phyloP scores from a whole-genome alignment of 1,284 basidiomycete species.

The Taiwanofungus camphoratus region DNA sequence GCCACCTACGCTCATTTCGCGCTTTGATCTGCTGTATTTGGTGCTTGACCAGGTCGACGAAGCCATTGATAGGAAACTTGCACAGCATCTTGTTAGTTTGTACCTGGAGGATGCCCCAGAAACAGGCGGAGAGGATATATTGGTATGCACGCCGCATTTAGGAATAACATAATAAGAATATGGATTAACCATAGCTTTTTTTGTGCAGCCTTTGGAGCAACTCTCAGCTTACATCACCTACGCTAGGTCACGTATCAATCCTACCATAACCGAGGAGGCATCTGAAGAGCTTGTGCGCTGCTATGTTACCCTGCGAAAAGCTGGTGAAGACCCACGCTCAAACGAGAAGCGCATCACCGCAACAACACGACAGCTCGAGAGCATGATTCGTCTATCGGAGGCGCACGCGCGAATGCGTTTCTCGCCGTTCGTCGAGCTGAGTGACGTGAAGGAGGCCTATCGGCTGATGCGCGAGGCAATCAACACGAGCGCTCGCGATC shows the following conservation, averaged over 20 bases:
- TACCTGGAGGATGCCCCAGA: conserved; percentile 90
- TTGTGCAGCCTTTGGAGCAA: conserved; percentile 73
- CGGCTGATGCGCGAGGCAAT: conserved; percentile 95
- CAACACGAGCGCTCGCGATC: conserved; percentile 91
- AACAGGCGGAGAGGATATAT: conserved; percentile 61
- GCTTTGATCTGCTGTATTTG: conserved; percentile 97
- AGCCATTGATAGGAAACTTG: conserved; percentile 80
- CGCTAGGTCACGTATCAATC: conserved; percentile 84
- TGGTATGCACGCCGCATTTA: conserved; percentile 56
- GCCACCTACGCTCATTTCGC: conserved; percentile 94
- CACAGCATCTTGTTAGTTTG: conserved; percentile 88
- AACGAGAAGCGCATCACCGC: conserved; percentile 95
- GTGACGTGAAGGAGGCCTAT: conserved; percentile 88
- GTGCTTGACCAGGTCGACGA: conserved; percentile 96
- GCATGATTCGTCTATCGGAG: conserved; percentile 96
- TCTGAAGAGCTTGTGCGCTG: conserved; percentile 79
- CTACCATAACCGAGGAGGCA: conserved; percentile 85
- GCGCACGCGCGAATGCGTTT: conserved; percentile 96
- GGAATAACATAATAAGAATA: no score
- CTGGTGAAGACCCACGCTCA: conserved; percentile 83
- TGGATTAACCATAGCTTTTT: not conserved
- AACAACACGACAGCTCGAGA: conserved; percentile 95
- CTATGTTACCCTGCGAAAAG: conserved; percentile 93
- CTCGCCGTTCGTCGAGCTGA: conserved; percentile 76
- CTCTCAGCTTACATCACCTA: conserved; percentile 95